Percentiles rank a stretch among this genome's conserved stretches.
Evolutionary conservation across 2,329 filamentous ascomycete species (phyloP).

Genomic region (Diaporthe capsici): DNA sequence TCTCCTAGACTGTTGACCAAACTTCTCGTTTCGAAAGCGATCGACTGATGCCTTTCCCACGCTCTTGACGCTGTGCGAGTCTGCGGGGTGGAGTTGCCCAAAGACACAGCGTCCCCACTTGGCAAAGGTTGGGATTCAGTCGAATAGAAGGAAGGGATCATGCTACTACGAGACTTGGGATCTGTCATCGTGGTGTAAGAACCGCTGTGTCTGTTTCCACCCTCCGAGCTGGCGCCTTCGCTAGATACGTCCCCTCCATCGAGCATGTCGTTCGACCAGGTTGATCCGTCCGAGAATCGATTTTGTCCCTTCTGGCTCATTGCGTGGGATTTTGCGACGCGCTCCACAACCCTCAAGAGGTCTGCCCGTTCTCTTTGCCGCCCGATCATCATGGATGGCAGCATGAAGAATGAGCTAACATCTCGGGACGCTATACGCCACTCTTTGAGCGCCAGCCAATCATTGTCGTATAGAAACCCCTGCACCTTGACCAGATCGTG

Average conservation of each 20-base stretch:
- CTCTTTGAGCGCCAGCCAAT: slow-evolving; percentile 77
- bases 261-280: slow-evolving; percentile 64
- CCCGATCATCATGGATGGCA: slow-evolving; percentile 87
- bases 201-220: slow-evolving; percentile 62
- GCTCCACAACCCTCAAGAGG: slow-evolving; percentile 82
- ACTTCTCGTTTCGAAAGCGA: slow-evolving; percentile 64
- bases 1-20: slow-evolving; percentile 61
- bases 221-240: slow-evolving; percentile 71
- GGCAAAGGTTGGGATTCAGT: slow-evolving; percentile 54
- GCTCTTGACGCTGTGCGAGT: slow-evolving; percentile 57
- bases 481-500: slow-evolving; percentile 83
- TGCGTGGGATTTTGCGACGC: slow-evolving; percentile 77
- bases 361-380: slow-evolving; percentile 79
- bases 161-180: slow-evolving; percentile 54
- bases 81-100: slow-evolving; percentile 57
- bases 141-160: slow-evolving; percentile 58
- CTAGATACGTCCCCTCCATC: slow-evolving; percentile 69
- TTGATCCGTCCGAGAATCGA: slow-evolving; percentile 68
- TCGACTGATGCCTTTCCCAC: slow-evolving; percentile 67
- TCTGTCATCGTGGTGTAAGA: slow-evolving; percentile 65
- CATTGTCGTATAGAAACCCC: slow-evolving; percentile 80
- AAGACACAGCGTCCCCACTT: slow-evolving; percentile 63
- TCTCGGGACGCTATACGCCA: slow-evolving; percentile 88
- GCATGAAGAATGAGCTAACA: slow-evolving; percentile 91
- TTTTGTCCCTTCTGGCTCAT: slow-evolving; percentile 58